Base-by-base conservation (phyloP, 106 monocot species). In the Iris macrosiphon region DNA sequence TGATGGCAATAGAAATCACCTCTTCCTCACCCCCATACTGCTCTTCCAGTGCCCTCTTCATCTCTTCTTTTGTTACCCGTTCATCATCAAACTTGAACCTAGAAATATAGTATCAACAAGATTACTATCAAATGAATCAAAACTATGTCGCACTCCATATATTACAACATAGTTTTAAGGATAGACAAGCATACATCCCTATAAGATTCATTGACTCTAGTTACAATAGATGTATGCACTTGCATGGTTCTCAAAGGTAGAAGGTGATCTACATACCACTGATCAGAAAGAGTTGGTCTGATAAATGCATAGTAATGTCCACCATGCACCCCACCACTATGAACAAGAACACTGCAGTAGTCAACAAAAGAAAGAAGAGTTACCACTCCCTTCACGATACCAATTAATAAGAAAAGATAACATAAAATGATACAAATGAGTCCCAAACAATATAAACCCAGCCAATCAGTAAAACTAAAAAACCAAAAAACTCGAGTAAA, bases 61-160 rank as follows among this genome's bases (percentile, higher is more conserved):
- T 58, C 49, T 96, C 95, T 83, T 96, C 95, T 75, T 96, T 96
- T 57, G 95, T 86, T 58, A 96, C 95, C 17, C 95, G 63, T 47
- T 96, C 95, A 75, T 96, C 95, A 68, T 96, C 95, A 78, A 96
- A 96, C 57, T 96, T 96, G 52, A 80, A 96, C 95, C 95, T 96
- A 61, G 42, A 18, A 45, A 56, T 9, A 18, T 45, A 54, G 25
- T 26, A 58, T 45, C 24, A 50, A 28, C 29, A n/a, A 30, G 4
- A 6, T 35, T 40, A 68, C 55, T n/a, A 30, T 74, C 86, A 37
- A 37, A 37, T 7, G 37, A 37, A 37, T 7, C 12, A 7, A 37
- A 37, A 7, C 12, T 7, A 7, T 7, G 5, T 37, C 37, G 12
- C 37, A 37, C 37, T 7, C 5, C 37, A 37, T 37, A 37, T 37